These are phyloP conservation scores for Yarrowia sp. DNA, from an alignment of 805 yeast genomes.

Conservation along the genomic window DNA sequence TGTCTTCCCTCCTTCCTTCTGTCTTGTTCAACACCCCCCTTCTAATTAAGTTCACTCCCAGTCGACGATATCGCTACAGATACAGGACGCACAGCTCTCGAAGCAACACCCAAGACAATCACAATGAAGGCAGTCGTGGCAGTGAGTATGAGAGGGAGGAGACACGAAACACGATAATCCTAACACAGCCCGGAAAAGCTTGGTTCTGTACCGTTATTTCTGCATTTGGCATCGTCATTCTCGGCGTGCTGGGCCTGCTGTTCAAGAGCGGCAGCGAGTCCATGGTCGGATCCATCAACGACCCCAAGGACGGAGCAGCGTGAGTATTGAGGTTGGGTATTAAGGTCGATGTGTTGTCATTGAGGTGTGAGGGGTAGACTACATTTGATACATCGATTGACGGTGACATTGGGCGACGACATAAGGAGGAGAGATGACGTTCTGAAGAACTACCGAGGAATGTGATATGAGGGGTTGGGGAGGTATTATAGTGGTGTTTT, in stretches of 20 bases:
- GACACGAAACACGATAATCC: neutral
- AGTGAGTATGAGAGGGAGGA: slow-evolving; percentile 6
- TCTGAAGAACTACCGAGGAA: too few relatives aligned
- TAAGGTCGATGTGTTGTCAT: neutral
- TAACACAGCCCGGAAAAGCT: slow-evolving; percentile 73
- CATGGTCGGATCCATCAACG: slow-evolving; percentile 88
- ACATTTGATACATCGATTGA: neutral
- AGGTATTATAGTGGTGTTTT: too few relatives aligned
- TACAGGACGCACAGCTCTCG: slow-evolving; percentile 23
- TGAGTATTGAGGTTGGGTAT: slow-evolving; percentile 46
- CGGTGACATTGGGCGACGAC: neutral
- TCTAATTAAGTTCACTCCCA: slow-evolving; percentile 22
- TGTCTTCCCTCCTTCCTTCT: neutral
- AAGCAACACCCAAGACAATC: slow-evolving; percentile 20
- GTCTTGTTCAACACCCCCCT: neutral
- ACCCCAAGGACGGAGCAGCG: slow-evolving; percentile 93
- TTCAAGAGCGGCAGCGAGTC: slow-evolving; percentile 85
- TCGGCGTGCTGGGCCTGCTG: slow-evolving; percentile 81
- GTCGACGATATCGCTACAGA: slow-evolving; percentile 23
- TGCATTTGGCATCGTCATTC: slow-evolving; percentile 87
- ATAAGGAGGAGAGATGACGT: neutral
- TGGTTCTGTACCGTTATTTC: slow-evolving; percentile 95
- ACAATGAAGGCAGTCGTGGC: slow-evolving; percentile 40
- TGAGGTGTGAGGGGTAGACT: neutral
- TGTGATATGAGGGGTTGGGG: too few relatives aligned